Conservation (phyloP, 345 rosid genomes). For the Physaria fendleri region DNA sequence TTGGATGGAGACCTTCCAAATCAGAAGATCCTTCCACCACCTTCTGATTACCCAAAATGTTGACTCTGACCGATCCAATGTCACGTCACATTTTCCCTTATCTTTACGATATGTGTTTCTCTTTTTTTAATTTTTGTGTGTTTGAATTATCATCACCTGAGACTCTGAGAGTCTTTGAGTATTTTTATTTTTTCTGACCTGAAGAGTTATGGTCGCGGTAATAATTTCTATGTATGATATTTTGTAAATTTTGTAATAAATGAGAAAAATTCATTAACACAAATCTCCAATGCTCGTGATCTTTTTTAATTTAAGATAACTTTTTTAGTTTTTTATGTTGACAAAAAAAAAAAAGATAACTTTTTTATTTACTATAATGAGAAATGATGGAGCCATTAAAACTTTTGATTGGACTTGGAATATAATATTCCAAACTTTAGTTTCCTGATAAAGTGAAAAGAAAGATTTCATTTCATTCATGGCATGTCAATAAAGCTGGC, state of each 20-base stretch:
- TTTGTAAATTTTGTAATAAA: background rate
- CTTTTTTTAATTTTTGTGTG: background rate
- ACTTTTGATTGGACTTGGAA: conserved; percentile 29
- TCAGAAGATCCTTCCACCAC: conserved; percentile 68
- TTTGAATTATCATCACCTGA: background rate
- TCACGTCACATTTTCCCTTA: conserved; percentile 5
- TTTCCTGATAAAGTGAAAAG: conserved; percentile 22
- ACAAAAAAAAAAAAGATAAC: too few relatives aligned
- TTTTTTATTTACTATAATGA: conserved; percentile 11
- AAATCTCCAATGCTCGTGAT: conserved; percentile 11
- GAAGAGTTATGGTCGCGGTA: conserved; percentile 4
- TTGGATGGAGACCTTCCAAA: conserved; percentile 52
- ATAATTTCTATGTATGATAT: background rate
- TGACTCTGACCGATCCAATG: conserved; percentile 32
- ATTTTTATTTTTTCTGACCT: background rate
- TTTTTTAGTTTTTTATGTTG: too few relatives aligned
- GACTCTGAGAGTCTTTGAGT: background rate
- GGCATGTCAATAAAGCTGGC: conserved; percentile 6
- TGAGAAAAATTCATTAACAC: background rate
- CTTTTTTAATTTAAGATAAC: background rate
- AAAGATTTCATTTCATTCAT: conserved; percentile 25
- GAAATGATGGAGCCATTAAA: conserved; percentile 18
- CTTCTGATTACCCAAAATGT: conserved; percentile 66
- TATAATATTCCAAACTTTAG: conserved; percentile 4
- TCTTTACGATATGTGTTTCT: background rate